A percentile compares a stretch with the other conserved stretches of the same genome.
phyloP scores from a whole-genome alignment of 1,284 basidiomycete genomes.

The Sanghuangporus sanghuang region DNA sequence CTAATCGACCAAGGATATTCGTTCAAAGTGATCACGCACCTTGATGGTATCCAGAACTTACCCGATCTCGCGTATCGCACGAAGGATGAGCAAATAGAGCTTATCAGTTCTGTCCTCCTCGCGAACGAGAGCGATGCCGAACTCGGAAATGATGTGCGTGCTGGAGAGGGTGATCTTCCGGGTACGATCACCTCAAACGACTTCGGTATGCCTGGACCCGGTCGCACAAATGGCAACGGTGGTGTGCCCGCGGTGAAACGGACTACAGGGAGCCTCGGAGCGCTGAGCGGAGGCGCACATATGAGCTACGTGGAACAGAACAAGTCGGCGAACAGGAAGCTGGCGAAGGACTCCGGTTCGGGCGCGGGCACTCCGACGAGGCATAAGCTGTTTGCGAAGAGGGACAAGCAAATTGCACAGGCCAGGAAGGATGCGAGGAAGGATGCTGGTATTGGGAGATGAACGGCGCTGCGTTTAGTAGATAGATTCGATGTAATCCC shows the following conservation, averaged over 20 bases:
- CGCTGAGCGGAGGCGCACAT: conserved; percentile 83
- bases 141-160: conserved; percentile 75
- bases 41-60: conserved; percentile 86
- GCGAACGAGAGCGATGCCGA: conserved; percentile 91
- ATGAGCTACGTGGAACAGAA: conserved; percentile 92
- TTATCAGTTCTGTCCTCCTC: conserved; percentile 87
- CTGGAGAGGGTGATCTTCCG: conserved; percentile 71
- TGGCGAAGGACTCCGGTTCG: conserved; percentile 52
- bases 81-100: conserved; percentile 90
- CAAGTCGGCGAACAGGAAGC: conserved; percentile 82
- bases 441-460: conserved; percentile 3
- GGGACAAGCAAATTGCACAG: conserved; percentile 61
- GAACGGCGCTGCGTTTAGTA: too few relatives aligned
- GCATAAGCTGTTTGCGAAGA: conserved; percentile 80
- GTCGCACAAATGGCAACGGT: neutral
- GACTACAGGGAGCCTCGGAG: conserved; percentile 79
- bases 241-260: conserved; percentile 68
- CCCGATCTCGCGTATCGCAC: conserved; percentile 91
- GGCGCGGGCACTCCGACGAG: conserved; percentile 38
- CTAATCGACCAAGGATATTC: conserved; percentile 98
- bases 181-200: conserved; percentile 77
- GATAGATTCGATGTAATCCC: too few relatives aligned
- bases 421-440: conserved; percentile 48
- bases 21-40: conserved; percentile 98
- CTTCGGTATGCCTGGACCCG: conserved; percentile 42